Evolutionary conservation across 2,329 filamentous ascomycete genomes (phyloP).

Genomic region (Penicillium sclerotigenum): DNA sequence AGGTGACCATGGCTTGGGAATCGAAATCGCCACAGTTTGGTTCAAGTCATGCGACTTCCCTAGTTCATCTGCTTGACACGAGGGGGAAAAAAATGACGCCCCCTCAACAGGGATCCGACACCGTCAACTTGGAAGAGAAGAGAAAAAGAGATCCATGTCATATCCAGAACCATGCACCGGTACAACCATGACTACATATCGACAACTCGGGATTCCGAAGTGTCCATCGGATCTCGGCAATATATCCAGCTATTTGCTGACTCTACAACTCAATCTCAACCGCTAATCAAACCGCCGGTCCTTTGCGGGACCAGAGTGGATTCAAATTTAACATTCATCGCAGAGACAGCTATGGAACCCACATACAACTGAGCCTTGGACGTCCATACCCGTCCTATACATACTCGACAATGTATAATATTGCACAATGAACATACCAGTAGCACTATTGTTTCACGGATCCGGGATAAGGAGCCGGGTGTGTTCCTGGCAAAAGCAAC

Average conservation of each 20-base stretch:
- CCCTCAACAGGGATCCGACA: conserved; percentile 3
- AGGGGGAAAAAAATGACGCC: not conserved
- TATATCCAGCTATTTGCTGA: not conserved
- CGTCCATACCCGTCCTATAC: not conserved
- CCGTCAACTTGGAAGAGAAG: not conserved
- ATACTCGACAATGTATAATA: not conserved
- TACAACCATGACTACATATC: not conserved
- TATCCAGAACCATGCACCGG: not conserved
- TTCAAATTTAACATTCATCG: not conserved
- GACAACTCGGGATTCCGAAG: conserved; percentile 6
- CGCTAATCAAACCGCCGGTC: not conserved
- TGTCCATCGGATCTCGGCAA: conserved; percentile 2
- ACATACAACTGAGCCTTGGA: not conserved
- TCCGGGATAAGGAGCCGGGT: not conserved
- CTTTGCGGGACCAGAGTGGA: not conserved
- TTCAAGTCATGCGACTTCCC: conserved; percentile 5
- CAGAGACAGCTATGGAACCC: not conserved
- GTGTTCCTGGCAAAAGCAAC: conserved; percentile 6
- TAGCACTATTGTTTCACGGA: not conserved
- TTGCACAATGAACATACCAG: not conserved
- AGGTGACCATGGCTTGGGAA: conserved; percentile 5
- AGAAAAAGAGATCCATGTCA: not conserved
- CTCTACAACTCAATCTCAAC: not conserved
- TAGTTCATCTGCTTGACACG: not conserved
- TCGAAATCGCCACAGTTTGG: conserved; percentile 8